Evolutionary conservation across 164 flowering plant genomes (phyloP).

Genomic region (Magnolia officinalis): DNA sequence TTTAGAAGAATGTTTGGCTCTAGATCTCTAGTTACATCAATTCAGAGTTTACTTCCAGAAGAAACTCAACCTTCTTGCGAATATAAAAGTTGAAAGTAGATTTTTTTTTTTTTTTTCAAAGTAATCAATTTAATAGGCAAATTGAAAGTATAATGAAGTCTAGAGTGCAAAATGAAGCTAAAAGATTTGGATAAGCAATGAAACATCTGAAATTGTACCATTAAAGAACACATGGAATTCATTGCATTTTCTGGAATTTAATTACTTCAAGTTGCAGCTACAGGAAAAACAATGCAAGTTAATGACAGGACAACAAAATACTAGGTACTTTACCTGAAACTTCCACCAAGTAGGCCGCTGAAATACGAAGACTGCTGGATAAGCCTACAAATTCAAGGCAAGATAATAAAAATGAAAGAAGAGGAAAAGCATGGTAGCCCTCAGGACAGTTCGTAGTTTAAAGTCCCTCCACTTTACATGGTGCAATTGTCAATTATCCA

Average conservation of each 20-base stretch:
- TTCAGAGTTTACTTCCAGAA: no score
- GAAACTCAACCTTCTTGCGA: no score
- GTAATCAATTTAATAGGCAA: no score
- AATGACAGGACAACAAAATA: not conserved
- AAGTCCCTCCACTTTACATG: not conserved
- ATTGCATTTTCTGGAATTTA: not conserved
- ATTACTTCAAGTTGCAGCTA: not conserved
- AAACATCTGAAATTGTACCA: not conserved
- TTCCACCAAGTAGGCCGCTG: conserved; percentile 29
- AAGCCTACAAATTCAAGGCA: conserved; percentile 18
- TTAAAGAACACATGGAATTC: not conserved
- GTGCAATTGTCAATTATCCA: not conserved
- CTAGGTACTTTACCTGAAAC: conserved; percentile 20
- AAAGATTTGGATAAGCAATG: not conserved
- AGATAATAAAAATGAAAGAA: not conserved
- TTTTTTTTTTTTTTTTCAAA: no score
- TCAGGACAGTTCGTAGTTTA: not conserved
- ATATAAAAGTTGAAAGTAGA: not conserved
- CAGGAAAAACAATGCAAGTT: not conserved
- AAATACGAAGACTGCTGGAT: conserved; percentile 30
- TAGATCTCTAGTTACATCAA: no score
- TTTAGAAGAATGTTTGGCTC: no score
- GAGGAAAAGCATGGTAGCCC: not conserved
- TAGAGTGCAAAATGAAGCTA: not conserved
- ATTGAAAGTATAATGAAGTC: not conserved